A percentile compares a stretch with the other conserved stretches of the same genome.
Conservation (phyloP, 108 stramenopile genomes). For the Pseudonitzschia pungens region DNA sequence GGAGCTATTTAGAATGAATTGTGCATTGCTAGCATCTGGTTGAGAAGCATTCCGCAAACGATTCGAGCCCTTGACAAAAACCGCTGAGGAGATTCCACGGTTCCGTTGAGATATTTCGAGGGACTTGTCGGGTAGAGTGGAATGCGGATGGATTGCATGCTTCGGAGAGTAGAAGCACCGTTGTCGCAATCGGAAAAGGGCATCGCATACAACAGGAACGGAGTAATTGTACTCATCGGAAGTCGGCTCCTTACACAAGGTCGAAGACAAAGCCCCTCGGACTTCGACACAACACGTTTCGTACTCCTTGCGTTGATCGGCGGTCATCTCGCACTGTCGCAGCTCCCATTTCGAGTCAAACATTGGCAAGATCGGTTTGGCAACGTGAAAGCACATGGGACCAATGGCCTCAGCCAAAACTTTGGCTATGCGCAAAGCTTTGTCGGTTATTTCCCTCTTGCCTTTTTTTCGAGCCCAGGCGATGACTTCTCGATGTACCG, state of each 20-base stretch:
- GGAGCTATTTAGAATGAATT: conserved; percentile 47
- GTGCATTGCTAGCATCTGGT: conserved; percentile 46
- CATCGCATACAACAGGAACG: conserved; percentile 17
- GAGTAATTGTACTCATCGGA: not conserved
- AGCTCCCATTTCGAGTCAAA: conserved; percentile 39
- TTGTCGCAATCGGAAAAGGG: conserved; percentile 27
- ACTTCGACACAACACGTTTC: conserved; percentile 47
- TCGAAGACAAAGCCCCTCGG: conserved; percentile 39
- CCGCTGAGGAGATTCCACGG: not conserved
- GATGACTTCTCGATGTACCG: conserved; percentile 25
- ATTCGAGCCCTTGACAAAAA: not conserved
- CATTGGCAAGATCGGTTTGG: not conserved
- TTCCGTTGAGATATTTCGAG: not conserved
- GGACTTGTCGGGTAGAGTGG: not conserved
- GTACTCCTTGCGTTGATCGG: conserved; percentile 46
- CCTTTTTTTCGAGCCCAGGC: conserved; percentile 36
- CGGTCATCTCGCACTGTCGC: conserved; percentile 41
- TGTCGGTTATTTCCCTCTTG: conserved; percentile 21
- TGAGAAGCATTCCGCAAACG: conserved; percentile 36
- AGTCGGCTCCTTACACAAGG: not conserved
- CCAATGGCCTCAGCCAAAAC: conserved; percentile 17
- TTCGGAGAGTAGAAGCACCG: conserved; percentile 29
- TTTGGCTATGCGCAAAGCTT: conserved; percentile 15
- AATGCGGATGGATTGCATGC: conserved; percentile 5
- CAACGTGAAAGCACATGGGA: conserved; percentile 17